These are phyloP conservation scores for Paramecium primaurelia DNA, from an alignment of 73 alveolate species.

Conservation along the genomic window DNA sequence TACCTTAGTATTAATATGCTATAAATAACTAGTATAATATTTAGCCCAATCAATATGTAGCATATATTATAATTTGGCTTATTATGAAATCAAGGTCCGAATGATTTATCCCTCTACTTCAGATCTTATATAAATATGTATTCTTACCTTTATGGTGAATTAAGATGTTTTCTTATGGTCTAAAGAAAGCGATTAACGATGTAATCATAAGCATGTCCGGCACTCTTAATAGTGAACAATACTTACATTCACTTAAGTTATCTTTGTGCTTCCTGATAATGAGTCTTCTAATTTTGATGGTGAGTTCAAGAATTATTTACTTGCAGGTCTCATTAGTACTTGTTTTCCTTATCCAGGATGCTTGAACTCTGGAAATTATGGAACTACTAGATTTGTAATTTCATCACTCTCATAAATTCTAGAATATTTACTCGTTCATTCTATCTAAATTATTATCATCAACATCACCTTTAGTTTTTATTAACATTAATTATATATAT, in stretches of 20 bases:
- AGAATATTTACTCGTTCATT: neutral
- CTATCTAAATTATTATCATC: neutral
- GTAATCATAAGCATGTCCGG: neutral
- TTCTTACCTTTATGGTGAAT: neutral
- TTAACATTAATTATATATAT: neutral
- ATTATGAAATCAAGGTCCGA: neutral
- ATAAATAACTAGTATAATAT: neutral
- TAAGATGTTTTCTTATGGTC: slow-evolving; percentile 18
- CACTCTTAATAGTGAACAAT: neutral
- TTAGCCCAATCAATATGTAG: slow-evolving; percentile 35
- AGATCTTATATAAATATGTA: neutral
- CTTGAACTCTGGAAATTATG: slow-evolving; percentile 14
- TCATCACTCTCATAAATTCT: neutral
- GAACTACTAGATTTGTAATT: neutral
- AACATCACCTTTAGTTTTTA: slow-evolving; percentile 25
- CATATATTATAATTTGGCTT: neutral
- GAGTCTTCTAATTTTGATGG: slow-evolving; percentile 26
- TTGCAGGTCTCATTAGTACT: neutral
- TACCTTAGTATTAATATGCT: neutral
- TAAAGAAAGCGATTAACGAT: slow-evolving; percentile 11
- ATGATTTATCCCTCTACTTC: slow-evolving; percentile 42
- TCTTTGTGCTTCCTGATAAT: slow-evolving; percentile 17
- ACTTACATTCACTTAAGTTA: neutral
- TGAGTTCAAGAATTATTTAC: neutral
- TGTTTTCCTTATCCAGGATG: neutral